Conservation (phyloP, 2,329 filamentous ascomycete genomes). For the Hymenoscyphus albidus region DNA sequence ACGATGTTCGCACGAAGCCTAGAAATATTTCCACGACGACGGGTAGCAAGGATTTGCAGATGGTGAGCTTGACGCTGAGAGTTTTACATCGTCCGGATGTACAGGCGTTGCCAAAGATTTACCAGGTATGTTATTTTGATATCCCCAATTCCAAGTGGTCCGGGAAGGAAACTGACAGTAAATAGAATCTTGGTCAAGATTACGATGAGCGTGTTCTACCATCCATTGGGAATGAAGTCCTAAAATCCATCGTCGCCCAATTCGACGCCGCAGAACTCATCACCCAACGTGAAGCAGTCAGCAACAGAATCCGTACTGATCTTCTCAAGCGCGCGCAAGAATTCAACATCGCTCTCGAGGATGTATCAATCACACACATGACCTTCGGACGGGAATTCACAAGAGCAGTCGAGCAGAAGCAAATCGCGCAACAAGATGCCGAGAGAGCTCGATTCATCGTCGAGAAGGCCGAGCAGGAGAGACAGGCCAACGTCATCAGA, state of each 20-base stretch:
- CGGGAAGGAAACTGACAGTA: background rate
- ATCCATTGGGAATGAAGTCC: slow-evolving; percentile 98
- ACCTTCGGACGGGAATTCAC: slow-evolving; percentile 99
- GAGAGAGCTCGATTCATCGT: slow-evolving; percentile 97
- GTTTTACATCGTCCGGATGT: slow-evolving; percentile 95
- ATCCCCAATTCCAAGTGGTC: background rate
- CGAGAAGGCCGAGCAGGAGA: slow-evolving; percentile 97
- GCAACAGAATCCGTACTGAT: slow-evolving; percentile 87
- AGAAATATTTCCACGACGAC: slow-evolving; percentile 97
- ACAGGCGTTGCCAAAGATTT: slow-evolving; percentile 89
- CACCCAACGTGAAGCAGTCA: slow-evolving; percentile 96
- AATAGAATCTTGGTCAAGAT: slow-evolving; percentile 88
- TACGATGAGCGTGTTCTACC: slow-evolving; percentile 98
- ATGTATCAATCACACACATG: slow-evolving; percentile 99
- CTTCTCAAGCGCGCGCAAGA: slow-evolving; percentile 88
- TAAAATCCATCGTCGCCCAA: slow-evolving; percentile 97
- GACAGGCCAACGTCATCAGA: slow-evolving; percentile 96
- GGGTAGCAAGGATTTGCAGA: slow-evolving; percentile 97
- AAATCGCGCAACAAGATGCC: slow-evolving; percentile 98
- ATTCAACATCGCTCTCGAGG: slow-evolving; percentile 98
- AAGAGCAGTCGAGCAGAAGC: slow-evolving; percentile 98
- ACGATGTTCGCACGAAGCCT: slow-evolving; percentile 96
- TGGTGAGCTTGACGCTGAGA: slow-evolving; percentile 96
- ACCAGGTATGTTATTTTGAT: slow-evolving; percentile 66
- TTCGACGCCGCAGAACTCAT: slow-evolving; percentile 99